A percentile compares a stretch with the other conserved stretches of the same genome.
Evolutionary conservation across 2,329 filamentous ascomycete species (phyloP).

Genomic region (Esteya vermicola): DNA sequence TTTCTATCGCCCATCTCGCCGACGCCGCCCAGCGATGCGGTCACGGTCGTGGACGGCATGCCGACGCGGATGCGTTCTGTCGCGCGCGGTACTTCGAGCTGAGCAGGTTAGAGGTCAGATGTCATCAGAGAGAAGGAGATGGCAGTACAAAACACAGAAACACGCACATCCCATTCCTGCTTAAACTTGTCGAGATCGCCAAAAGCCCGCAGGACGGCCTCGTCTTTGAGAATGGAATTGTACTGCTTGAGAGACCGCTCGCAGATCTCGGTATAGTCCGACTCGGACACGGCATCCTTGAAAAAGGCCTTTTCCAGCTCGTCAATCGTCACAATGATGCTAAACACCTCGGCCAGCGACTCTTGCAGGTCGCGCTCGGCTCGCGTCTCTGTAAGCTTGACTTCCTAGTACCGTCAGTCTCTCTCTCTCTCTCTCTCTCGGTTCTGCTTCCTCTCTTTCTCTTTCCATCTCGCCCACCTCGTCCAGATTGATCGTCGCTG

Average conservation of each 20-base stretch:
- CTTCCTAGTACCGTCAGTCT: constrained; percentile 52
- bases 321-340: constrained; percentile 90
- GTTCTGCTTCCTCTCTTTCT: not conserved
- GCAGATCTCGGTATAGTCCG: constrained; percentile 93
- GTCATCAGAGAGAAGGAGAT: not conserved
- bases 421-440: too few relatives aligned
- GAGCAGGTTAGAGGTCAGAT: not conserved
- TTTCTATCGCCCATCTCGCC: constrained; percentile 25
- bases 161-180: constrained; percentile 69
- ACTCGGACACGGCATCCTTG: constrained; percentile 83
- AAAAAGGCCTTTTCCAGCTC: constrained; percentile 94
- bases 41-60: constrained; percentile 70
- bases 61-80: constrained; percentile 87
- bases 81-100: constrained; percentile 90
- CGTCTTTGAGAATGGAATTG: constrained; percentile 82
- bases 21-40: constrained; percentile 24
- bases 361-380: constrained; percentile 89
- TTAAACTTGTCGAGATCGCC: constrained; percentile 85
- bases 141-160: not conserved
- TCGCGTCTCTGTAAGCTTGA: constrained; percentile 75
- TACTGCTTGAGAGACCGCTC: constrained; percentile 90
- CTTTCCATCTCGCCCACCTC: constrained; percentile 41
- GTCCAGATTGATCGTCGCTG: constrained; percentile 85
- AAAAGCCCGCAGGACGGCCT: constrained; percentile 80
- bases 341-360: constrained; percentile 92